phyloP scores from a whole-genome alignment of 768 basidiomycete species.

The Phallus indusiatus region DNA sequence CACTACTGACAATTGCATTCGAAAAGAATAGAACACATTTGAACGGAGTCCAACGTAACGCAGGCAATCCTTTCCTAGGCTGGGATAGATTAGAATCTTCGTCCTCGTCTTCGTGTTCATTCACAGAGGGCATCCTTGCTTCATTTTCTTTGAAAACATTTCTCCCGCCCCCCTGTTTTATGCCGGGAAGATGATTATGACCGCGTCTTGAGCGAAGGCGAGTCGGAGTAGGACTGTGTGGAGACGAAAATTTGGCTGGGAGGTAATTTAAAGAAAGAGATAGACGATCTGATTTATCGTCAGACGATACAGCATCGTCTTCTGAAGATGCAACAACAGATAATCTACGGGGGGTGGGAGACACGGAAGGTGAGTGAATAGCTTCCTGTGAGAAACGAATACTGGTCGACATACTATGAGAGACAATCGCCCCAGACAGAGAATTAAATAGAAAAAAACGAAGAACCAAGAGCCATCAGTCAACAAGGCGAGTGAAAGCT shows the following conservation, averaged over 20 bases:
- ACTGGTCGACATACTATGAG: neutral
- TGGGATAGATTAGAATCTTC: constrained; percentile 9
- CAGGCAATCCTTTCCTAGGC: constrained; percentile 10
- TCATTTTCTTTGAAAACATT: constrained; percentile 53
- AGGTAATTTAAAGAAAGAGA: constrained; percentile 63
- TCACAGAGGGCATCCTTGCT: constrained; percentile 39
- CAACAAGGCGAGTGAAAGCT: neutral
- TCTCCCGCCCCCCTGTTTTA: constrained; percentile 60
- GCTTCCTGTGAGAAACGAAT: neutral
- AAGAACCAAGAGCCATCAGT: neutral
- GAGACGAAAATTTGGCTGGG: constrained; percentile 60
- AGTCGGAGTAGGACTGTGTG: neutral
- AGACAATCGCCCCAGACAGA: no score
- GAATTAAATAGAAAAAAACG: neutral
- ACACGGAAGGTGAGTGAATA: neutral
- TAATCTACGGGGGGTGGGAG: neutral
- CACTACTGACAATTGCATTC: constrained; percentile 40
- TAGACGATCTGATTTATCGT: neutral
- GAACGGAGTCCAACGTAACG: constrained; percentile 70
- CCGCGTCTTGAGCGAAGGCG: neutral
- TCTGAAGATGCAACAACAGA: neutral
- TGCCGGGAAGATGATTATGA: constrained; percentile 18
- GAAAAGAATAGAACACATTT: constrained; percentile 71
- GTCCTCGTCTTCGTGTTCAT: constrained; percentile 50
- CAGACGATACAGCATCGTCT: neutral